Base-by-base conservation (phyloP, 305 asterid genomes). In the Solanum chacoense region DNA sequence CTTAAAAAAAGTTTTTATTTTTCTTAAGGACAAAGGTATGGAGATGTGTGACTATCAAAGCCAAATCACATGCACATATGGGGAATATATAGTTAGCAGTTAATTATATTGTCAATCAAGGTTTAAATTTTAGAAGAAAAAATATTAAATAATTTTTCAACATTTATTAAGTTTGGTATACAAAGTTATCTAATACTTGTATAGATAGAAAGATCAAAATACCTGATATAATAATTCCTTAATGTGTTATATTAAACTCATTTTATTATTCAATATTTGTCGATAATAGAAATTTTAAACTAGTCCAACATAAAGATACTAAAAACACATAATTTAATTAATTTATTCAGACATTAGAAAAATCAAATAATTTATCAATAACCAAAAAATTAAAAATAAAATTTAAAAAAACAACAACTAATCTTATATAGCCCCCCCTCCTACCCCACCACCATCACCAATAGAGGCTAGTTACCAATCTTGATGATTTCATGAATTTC, bases 81-180 rank as follows among this genome's bases (percentile, higher is more conserved):
- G 77, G 26, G 93, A 90, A 91, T 93, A 92, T 88, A 90, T 75
- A 81, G 90, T 92, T 92, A 89, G 93, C 92, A 90, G 91, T 83
- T 50, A 83, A 83, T 29, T 40, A 40, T 40, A 50, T 29, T 3
- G 9, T 29, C 26, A 20, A 45, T 12, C 9, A 31, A 31, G 26
- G 72, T 40, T 40, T 55, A 40, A 79, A 26, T 38, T 36, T 67
- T 1, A 67, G 73, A 67, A 67, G 29, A 65, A 63, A 11, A 35
- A n/a, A 7, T 24, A 24, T 0, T 13, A 24, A 5, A 26, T 8
- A 2, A 24, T n/a, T 12, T 80, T 26, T 14, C 1, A 10, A 9
- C 1, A 16, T 42, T 32, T 34, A 34, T 32, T 8, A 20, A 22
- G 12, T 10, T 75, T 10, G 1, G 2, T 76, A 35, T 35, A 35